Percentiles rank a stretch among this genome's conserved stretches.
phyloP scores from a whole-genome alignment of 2,329 filamentous ascomycete species.

The Botryotinia globosa region DNA sequence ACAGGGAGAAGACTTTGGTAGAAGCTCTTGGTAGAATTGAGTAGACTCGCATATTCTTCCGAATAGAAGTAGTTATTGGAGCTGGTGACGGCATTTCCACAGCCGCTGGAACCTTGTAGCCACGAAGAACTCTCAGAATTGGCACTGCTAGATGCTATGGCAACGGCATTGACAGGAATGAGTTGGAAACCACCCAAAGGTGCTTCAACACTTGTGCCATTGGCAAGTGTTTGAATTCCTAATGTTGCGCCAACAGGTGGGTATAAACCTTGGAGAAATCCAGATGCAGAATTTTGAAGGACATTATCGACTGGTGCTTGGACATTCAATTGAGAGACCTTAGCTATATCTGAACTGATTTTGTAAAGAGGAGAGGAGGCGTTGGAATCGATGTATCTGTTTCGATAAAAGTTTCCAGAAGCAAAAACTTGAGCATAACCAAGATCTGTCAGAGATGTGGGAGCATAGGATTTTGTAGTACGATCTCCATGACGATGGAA shows the following conservation, averaged over 20 bases:
- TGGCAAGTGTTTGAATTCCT: conserved; percentile 62
- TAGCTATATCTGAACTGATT: conserved; percentile 64
- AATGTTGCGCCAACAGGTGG: conserved; percentile 62
- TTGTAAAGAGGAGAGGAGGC: conserved; percentile 59
- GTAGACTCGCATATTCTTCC: conserved; percentile 45
- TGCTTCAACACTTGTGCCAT: conserved; percentile 62
- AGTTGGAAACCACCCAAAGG: conserved; percentile 82
- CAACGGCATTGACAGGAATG: conserved; percentile 66
- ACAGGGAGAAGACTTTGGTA: conserved; percentile 54
- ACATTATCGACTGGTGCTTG: conserved; percentile 73
- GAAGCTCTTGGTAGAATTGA: conserved; percentile 57
- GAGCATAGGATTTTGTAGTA: conserved; percentile 70
- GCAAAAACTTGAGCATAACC: conserved; percentile 73
- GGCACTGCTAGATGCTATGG: conserved; percentile 50
- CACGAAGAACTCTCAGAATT: conserved; percentile 56
- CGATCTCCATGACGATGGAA: conserved; percentile 90
- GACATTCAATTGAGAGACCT: conserved; percentile 67
- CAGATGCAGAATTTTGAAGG: conserved; percentile 74
- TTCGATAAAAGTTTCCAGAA: conserved; percentile 72
- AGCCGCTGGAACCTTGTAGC: conserved; percentile 58
- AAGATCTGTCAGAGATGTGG: conserved; percentile 72
- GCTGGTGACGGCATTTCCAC: conserved; percentile 53
- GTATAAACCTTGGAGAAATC: conserved; percentile 83
- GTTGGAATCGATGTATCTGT: conserved; percentile 65
- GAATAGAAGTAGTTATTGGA: conserved; percentile 55